Conservation (phyloP, 768 basidiomycete species). For the Pulveroboletus sp. region DNA sequence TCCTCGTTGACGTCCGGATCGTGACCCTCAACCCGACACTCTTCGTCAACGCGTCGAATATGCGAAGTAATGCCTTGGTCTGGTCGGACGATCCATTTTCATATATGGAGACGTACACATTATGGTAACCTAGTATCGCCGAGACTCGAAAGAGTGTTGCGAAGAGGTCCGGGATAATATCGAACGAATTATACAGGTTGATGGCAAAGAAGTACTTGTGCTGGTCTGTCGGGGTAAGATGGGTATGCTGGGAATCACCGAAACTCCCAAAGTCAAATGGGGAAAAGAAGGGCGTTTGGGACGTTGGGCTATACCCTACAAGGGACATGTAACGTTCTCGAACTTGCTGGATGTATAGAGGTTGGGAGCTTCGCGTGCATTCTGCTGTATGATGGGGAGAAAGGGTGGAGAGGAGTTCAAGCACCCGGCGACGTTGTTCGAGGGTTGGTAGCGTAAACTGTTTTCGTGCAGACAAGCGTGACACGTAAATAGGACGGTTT, state of each 20-base stretch:
- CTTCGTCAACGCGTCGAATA: constrained; percentile 90
- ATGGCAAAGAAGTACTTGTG: constrained; percentile 99
- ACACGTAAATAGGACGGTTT: constrained; percentile 45
- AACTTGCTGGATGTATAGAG: constrained; percentile 82
- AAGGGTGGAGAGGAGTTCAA: constrained; percentile 83
- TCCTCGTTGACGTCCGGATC: constrained; percentile 90
- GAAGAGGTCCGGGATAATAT: constrained; percentile 96
- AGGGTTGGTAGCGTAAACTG: constrained; percentile 73
- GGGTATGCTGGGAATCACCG: constrained; percentile 39
- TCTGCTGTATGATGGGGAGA: constrained; percentile 91
- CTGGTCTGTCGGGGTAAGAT: constrained; percentile 45
- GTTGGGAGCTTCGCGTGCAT: constrained; percentile 83
- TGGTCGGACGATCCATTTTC: constrained; percentile 99
- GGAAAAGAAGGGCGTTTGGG: constrained; percentile 59
- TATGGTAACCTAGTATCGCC: constrained; percentile 91
- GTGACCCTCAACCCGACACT: constrained; percentile 90
- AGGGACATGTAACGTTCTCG: constrained; percentile 82
- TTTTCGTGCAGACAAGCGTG: constrained; percentile 54
- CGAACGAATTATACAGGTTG: constrained; percentile 99
- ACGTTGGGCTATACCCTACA: constrained; percentile 69
- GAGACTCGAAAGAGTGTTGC: constrained; percentile 94
- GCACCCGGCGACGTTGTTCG: constrained; percentile 81
- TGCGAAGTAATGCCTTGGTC: constrained; percentile 92
- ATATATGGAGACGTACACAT: constrained; percentile 97
- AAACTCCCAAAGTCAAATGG: constrained; percentile 45